Evolutionary conservation across 2,329 filamentous ascomycete species (phyloP), one percentile per base, ranked within the genome.

Genomic region (Claviceps pazoutovae): DNA sequence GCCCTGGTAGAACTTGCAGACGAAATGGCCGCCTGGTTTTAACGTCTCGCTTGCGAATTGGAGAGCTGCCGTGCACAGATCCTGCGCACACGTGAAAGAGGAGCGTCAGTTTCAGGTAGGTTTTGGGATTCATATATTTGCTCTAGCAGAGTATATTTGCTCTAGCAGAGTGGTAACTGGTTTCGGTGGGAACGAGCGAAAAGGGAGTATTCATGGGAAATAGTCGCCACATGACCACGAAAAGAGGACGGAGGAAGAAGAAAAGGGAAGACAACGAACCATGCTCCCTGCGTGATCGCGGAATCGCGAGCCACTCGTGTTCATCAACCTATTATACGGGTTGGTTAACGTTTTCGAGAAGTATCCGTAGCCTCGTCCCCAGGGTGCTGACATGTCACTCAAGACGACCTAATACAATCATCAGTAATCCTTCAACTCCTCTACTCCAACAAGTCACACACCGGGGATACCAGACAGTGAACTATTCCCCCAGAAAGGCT

Each of bases 351-450:
- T 95, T 73, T 81, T 88, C 74, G 86, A 84, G 73, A 80, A 84
- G 73, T 86, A 89, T 63, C 84, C 84, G 63, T 76, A 75, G 50
- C 79, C 86, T 73, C 87, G 86, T 62, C 82, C 76, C 89, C 89
- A 96, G 84, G 93, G 90, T 77, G 78, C 91, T 80, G 83, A 98
- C 93, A 98, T 98, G 79, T 98, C 93, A 81, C 88, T 95, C 65
- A 98, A 74, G 65, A 98, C 88, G 64, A 98, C 80, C 77, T 81
- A 56, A 19, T 39, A 3, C 37, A 17, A 16, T 23, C 16, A 50
- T 41, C 13, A 43, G 11, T 6, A 11, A 2, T 46, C 14, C 16
- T 41, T 17, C 16, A n/a, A 8, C 16, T n/a, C 8, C 16, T 41
- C 16, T n/a, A 3, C 16, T 41, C 38, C 38, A 41, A 17, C 38